These are phyloP conservation scores for Nothophaeocryptopus gaeumannii DNA, from an alignment of 2,329 filamentous ascomycete species.

Conservation along the genomic window DNA sequence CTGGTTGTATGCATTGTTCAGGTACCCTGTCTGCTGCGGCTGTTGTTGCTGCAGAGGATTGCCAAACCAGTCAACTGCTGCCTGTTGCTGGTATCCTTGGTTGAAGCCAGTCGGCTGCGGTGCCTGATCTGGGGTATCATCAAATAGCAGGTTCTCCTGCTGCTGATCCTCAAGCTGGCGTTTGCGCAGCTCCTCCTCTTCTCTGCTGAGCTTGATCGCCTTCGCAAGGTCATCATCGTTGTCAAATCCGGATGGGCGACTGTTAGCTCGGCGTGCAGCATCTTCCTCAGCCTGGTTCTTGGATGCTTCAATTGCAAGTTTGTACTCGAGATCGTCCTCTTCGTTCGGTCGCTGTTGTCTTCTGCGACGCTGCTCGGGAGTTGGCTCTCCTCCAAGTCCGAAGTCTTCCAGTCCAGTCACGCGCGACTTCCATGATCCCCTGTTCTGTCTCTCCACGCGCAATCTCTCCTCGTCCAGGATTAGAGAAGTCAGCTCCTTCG, in stretches of 20 bases:
- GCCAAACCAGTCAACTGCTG: constrained; percentile 93
- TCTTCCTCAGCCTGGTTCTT: constrained; percentile 95
- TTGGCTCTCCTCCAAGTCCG: constrained; percentile 39
- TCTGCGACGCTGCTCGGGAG: constrained; percentile 35
- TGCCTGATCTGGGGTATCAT: constrained; percentile 65
- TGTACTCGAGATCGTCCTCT: constrained; percentile 82
- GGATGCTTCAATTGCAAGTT: constrained; percentile 87
- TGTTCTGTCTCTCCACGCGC: constrained; percentile 82
- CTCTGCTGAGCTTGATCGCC: constrained; percentile 89
- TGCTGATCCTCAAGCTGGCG: constrained; percentile 85
- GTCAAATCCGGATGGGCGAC: constrained; percentile 37
- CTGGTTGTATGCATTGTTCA: constrained; percentile 70
- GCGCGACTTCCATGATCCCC: constrained; percentile 94
- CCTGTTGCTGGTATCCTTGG: constrained; percentile 95
- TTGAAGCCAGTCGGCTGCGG: constrained; percentile 83
- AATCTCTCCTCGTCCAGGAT: constrained; percentile 92
- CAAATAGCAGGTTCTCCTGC: constrained; percentile 75
- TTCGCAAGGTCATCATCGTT: constrained; percentile 90
- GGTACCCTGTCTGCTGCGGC: constrained; percentile 58
- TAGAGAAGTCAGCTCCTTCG: constrained; percentile 89
- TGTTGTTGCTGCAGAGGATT: constrained; percentile 73
- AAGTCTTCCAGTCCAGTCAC: constrained; percentile 77
- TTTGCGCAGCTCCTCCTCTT: constrained; percentile 85
- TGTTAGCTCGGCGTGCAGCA: constrained; percentile 62
- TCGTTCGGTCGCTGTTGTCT: constrained; percentile 44